Base-by-base conservation (phyloP, 2,329 filamentous ascomycete species). In the Cytospora leucostoma region DNA sequence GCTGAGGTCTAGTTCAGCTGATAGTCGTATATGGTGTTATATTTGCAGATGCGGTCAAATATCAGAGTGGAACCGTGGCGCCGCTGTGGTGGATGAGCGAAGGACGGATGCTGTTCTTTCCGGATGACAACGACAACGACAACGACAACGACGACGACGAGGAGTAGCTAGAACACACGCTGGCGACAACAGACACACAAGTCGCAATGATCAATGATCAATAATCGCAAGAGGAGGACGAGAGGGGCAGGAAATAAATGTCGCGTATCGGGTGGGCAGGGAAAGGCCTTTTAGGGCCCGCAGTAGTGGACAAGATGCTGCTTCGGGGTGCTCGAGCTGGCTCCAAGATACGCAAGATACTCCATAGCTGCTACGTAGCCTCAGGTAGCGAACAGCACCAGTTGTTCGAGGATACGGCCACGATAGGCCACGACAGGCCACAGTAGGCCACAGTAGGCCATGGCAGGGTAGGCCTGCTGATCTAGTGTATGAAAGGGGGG, bases 401-500 rank as follows among this genome's bases (percentile, higher is more conserved):
- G 54, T 51, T 59, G 63, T 62, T 65, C 52, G 52, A 56, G 61
- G 59, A 65, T 54, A 62, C 49, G 62, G 59, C 59, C 37, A 52
- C 37, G 63, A 58, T 37, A 58, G 55, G 58, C 33, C 54, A 61
- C 54, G 56, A 62, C 57, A 47, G 44, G 44, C 8, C n/a, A 47
- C 44, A n/a, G 19, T 37, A 58, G 55, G 58, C 33, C 54, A 61
- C 54, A 50, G 59, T 53, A 47, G 44, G 44, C 8, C n/a, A 47
- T 19, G 44, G 59, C 61, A 66, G 57, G 62, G 64, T 63, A 55
- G 56, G 57, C 61, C 53, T 56, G 64, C 51, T 64, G 63, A 62
- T 63, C 72, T 74, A 27, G 27, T 27, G 27, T 27, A 76, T 75
- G 73, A 76, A 75, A 75, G 74, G 74, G 72, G 72, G 68, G 70